Percentiles rank a stretch among this genome's conserved stretches.
Evolutionary conservation across 2,329 filamentous ascomycete genomes (phyloP).

Genomic region (Verticillium nonalfalfae): DNA sequence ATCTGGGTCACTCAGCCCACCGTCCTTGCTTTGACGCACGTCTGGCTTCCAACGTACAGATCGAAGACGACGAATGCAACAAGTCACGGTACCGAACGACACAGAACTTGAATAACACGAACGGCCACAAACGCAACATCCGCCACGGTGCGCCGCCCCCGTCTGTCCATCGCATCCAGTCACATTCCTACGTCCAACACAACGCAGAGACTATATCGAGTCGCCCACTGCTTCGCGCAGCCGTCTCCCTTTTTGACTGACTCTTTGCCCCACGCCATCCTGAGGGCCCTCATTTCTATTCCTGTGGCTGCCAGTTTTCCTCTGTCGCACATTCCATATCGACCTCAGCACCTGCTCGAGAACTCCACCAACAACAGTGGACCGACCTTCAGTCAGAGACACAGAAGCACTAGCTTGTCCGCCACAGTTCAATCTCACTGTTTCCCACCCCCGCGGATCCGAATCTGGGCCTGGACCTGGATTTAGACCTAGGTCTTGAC

Average conservation of each 20-base stretch:
- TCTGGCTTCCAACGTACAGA: not conserved
- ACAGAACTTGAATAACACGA: not conserved
- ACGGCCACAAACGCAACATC: not conserved
- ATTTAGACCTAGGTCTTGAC: not conserved
- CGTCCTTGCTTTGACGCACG: not conserved
- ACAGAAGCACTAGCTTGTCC: not conserved
- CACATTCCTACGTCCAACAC: not conserved
- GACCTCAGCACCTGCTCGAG: not conserved
- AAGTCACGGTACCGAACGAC: not conserved
- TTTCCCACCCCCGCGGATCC: not conserved
- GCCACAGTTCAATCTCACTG: not conserved
- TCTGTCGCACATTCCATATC: not conserved
- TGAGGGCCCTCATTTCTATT: not conserved
- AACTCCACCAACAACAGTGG: not conserved
- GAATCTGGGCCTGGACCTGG: not conserved
- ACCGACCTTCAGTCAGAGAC: not conserved
- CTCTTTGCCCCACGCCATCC: not conserved
- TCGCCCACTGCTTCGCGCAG: not conserved
- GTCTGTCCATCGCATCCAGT: not conserved
- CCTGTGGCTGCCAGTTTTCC: not conserved
- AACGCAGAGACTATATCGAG: not conserved
- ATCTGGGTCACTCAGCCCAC: not conserved
- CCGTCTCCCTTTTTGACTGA: not conserved
- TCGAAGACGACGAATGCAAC: not conserved
- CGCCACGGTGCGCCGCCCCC: not conserved